Base-by-base conservation (phyloP, 345 rosid genomes). In the Brassica carinata region DNA sequence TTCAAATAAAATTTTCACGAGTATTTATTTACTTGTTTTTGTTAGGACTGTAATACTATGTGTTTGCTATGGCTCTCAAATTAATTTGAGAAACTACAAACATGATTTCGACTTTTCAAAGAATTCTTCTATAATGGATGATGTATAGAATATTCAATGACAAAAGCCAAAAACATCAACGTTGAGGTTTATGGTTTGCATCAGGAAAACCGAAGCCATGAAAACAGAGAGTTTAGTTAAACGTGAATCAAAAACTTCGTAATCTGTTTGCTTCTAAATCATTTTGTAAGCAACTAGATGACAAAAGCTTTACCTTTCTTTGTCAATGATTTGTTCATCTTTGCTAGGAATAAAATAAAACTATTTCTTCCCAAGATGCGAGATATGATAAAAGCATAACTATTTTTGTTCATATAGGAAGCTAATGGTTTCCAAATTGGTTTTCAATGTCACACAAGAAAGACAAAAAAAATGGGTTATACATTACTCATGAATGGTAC, bases 401-500 rank as follows among this genome's bases (percentile, higher is more conserved):
- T 79, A 55, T 66, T 14, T 57, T 48, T 62, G 10, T 48, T 64
- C 67, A 53, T 64, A 64, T 38, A 3, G 73, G 57, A 72, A 72
- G 53, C 66, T 3, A 38, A 78, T 38, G n/a, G 57, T 71, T 78
- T 64, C 72, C 45, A 53, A 53, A 53, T 53, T 53, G 59, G 57
- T 53, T 14, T 51, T n/a, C 59, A n/a, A 26, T 5, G 38, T 65
- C 67, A 79, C 67, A 73, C 15, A 66, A 67, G n/a, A 68, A 76
- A 69, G 31, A 17, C 31, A 59, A 71, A 59, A 63, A 78, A 14
- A 17, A 13, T 51, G 48, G 48, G 48, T 29, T 70, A 26, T 10
- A 53, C 69, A 53, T 66, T 75, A 85, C 87, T 90, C 98, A 0
- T 87, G 91, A 82, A 93, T 90, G 11, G 86, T 81, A 36, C 55